These are phyloP conservation scores for Aspergillus intermedius DNA, from an alignment of 2,329 filamentous ascomycete genomes.

Conservation along the genomic window DNA sequence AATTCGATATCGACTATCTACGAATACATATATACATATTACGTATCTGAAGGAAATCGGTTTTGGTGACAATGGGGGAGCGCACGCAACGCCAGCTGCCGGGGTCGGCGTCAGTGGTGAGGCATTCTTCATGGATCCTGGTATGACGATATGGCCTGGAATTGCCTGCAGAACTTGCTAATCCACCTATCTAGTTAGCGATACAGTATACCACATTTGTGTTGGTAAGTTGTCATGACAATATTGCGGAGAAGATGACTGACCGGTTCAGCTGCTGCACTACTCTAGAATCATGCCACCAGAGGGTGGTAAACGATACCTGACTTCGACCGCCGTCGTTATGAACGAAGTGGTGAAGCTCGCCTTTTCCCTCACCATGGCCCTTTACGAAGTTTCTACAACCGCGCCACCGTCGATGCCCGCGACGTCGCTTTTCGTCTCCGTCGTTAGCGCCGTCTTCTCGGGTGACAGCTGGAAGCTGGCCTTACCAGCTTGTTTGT, in stretches of 20 bases:
- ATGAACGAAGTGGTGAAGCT: slow-evolving; percentile 90
- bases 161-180: background rate
- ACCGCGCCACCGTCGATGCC: slow-evolving; percentile 72
- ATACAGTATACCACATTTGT: slow-evolving; percentile 39
- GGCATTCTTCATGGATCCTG: slow-evolving; percentile 32
- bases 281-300: slow-evolving; percentile 93
- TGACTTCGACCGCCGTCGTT: slow-evolving; percentile 88
- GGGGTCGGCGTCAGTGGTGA: slow-evolving; percentile 27
- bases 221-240: slow-evolving; percentile 30
- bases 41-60: slow-evolving; percentile 5
- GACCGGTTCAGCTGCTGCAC: slow-evolving; percentile 65
- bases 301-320: slow-evolving; percentile 75
- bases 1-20: too few relatives aligned
- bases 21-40: background rate
- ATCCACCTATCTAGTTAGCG: slow-evolving; percentile 29
- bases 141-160: slow-evolving; percentile 22
- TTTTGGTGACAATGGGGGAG: slow-evolving; percentile 25
- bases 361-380: slow-evolving; percentile 75
- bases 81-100: slow-evolving; percentile 25
- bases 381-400: slow-evolving; percentile 77
- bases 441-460: slow-evolving; percentile 75
- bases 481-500: slow-evolving; percentile 78
- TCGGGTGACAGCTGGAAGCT: slow-evolving; percentile 91
- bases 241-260: background rate
- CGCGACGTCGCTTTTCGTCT: slow-evolving; percentile 70